phyloP scores from a whole-genome alignment of 2,329 filamentous ascomycete genomes.

The Rhinocladiella similis region DNA sequence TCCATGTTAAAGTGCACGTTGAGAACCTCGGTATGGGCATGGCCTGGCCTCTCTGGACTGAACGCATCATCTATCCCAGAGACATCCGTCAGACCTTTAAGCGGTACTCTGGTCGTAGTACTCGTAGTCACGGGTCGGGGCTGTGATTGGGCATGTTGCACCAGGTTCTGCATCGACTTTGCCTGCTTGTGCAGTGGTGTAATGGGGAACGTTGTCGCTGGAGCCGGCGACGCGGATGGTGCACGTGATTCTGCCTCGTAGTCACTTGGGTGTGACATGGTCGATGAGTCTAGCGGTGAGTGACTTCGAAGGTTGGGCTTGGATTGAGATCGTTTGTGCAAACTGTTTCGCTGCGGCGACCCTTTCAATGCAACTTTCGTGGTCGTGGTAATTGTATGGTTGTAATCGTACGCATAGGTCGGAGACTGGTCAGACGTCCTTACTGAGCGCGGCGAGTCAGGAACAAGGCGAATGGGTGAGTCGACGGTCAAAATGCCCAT shows the following conservation, averaged over 20 bases:
- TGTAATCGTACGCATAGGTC: neutral
- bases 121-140: slow-evolving; percentile 16
- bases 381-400: slow-evolving; percentile 16
- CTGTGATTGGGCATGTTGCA: slow-evolving; percentile 12
- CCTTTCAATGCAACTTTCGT: slow-evolving; percentile 25
- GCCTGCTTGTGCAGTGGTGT: slow-evolving; percentile 26
- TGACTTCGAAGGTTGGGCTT: slow-evolving; percentile 21
- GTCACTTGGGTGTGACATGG: slow-evolving; percentile 8
- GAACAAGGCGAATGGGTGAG: slow-evolving; percentile 28
- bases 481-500: slow-evolving; percentile 26
- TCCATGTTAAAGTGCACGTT: slow-evolving; percentile 15
- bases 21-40: slow-evolving; percentile 37
- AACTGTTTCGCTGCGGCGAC: slow-evolving; percentile 10
- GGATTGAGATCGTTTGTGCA: slow-evolving; percentile 25
- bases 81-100: slow-evolving; percentile 22
- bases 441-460: slow-evolving; percentile 24
- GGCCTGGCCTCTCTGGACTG: slow-evolving; percentile 27
- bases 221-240: slow-evolving; percentile 24
- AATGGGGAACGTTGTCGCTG: slow-evolving; percentile 27
- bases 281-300: slow-evolving; percentile 19
- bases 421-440: slow-evolving; percentile 2
- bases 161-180: slow-evolving; percentile 17
- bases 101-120: slow-evolving; percentile 28
- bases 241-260: neutral
- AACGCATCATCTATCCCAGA: slow-evolving; percentile 4